These are phyloP conservation scores for Polytrichum commune DNA, from an alignment of 225 moss, liverwort and hornwort genomes.

Conservation along the genomic window DNA sequence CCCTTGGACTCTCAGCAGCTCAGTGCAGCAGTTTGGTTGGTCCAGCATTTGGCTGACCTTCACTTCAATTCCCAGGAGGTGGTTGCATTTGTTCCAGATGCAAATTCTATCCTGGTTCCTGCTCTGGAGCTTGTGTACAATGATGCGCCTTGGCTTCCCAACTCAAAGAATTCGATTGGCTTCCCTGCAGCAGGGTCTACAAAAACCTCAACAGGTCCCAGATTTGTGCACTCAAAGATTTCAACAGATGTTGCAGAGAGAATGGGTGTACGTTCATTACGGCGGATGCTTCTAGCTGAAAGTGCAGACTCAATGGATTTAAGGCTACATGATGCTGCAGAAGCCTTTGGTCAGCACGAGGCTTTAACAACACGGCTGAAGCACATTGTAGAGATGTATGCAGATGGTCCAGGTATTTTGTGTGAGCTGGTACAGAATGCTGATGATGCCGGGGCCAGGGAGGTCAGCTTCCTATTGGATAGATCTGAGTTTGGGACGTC, in stretches of 20 bases:
- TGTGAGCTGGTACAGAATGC: slow-evolving; percentile 91
- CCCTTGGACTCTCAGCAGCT: slow-evolving; percentile 69
- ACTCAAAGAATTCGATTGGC: slow-evolving; percentile 36
- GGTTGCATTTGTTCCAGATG: slow-evolving; percentile 77
- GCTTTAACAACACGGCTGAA: slow-evolving; percentile 84
- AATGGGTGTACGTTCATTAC: slow-evolving; percentile 76
- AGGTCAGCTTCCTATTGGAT: slow-evolving; percentile 78
- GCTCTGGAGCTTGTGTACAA: slow-evolving; percentile 80
- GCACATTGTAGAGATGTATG: slow-evolving; percentile 94
- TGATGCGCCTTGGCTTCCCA: slow-evolving; percentile 83
- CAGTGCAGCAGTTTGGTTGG: slow-evolving; percentile 86
- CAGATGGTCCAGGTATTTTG: slow-evolving; percentile 83
- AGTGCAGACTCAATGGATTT: slow-evolving; percentile 89
- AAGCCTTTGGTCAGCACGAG: slow-evolving; percentile 93
- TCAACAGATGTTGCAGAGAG: slow-evolving; percentile 88
- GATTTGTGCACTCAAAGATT: slow-evolving; percentile 82
- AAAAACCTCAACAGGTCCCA: slow-evolving; percentile 48
- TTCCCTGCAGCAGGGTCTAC: slow-evolving; percentile 34
- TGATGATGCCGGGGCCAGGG: slow-evolving; percentile 82
- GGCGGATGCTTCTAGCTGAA: slow-evolving; percentile 73
- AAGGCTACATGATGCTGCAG: slow-evolving; percentile 87
- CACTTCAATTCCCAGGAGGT: slow-evolving; percentile 63
- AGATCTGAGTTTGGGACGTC: slow-evolving; percentile 79
- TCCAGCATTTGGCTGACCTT: slow-evolving; percentile 85
- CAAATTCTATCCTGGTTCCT: slow-evolving; percentile 60